Evolutionary conservation across 352 stramenopile species (phyloP).

Genomic region (Pythium dissimile): DNA sequence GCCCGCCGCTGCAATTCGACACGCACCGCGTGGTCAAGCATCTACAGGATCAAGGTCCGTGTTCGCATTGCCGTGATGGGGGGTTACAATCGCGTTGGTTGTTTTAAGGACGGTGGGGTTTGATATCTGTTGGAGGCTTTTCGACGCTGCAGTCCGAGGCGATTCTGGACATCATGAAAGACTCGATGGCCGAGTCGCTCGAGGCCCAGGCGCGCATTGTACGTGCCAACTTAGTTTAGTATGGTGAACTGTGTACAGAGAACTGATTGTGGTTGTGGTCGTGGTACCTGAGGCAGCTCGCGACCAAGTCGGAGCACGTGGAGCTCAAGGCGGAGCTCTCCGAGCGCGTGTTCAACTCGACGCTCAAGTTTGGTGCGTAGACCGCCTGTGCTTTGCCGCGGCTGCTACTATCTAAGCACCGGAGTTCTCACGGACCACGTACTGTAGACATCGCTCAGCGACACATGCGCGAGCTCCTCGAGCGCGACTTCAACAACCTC

Average conservation of each 20-base stretch:
- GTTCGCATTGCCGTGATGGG: neutral
- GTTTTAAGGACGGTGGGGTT: no score
- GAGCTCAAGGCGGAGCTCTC: slow-evolving; percentile 84
- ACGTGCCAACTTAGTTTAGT: neutral
- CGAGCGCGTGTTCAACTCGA: slow-evolving; percentile 87
- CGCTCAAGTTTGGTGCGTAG: slow-evolving; percentile 80
- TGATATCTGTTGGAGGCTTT: no score
- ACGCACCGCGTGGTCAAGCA: slow-evolving; percentile 78
- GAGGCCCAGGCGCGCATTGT: slow-evolving; percentile 65
- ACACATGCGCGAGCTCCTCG: slow-evolving; percentile 83
- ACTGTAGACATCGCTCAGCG: slow-evolving; percentile 85
- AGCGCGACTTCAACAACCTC: slow-evolving; percentile 87
- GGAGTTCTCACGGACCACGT: no score
- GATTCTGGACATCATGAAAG: slow-evolving; percentile 81
- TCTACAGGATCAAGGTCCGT: slow-evolving; percentile 64
- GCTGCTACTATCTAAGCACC: no score
- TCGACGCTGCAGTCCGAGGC: slow-evolving; percentile 59
- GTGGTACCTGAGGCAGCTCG: slow-evolving; percentile 48
- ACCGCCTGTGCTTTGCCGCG: no score
- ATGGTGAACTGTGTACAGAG: no score
- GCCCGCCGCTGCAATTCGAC: slow-evolving; percentile 22
- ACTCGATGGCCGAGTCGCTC: slow-evolving; percentile 75
- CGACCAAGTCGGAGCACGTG: slow-evolving; percentile 84
- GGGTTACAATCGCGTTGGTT: no score
- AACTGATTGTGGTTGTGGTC: neutral